Percentiles rank a stretch among this genome's conserved stretches.
Conservation (phyloP, 148 eudicot species). For the Pouteria glomerata region DNA sequence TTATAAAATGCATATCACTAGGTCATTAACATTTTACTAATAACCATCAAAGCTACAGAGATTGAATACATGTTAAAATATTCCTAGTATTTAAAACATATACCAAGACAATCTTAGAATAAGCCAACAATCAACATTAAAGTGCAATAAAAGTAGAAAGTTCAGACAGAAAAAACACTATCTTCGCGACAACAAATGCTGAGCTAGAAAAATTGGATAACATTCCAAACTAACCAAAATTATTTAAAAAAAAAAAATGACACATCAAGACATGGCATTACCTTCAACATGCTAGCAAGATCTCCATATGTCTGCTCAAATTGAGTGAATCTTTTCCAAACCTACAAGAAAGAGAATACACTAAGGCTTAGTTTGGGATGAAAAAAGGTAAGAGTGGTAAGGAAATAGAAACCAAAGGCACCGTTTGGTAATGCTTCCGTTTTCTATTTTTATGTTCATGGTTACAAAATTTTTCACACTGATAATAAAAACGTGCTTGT, state of each 20-base stretch:
- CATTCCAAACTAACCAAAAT: neutral
- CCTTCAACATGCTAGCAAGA: constrained; percentile 98
- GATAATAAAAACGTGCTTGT: too few relatives aligned
- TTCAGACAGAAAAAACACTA: neutral
- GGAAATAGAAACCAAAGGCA: too few relatives aligned
- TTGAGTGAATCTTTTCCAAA: constrained; percentile 86
- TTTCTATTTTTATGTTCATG: too few relatives aligned
- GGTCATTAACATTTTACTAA: too few relatives aligned
- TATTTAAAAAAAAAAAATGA: neutral
- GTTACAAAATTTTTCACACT: too few relatives aligned
- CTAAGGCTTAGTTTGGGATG: too few relatives aligned
- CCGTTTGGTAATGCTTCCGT: too few relatives aligned
- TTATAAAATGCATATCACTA: too few relatives aligned
- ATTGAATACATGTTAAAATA: neutral
- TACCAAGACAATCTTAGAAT: neutral
- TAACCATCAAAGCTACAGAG: too few relatives aligned
- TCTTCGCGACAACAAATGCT: neutral
- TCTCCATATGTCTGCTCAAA: constrained; percentile 99
- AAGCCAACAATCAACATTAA: neutral
- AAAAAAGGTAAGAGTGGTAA: too few relatives aligned
- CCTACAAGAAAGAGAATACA: too few relatives aligned
- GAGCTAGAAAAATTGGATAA: neutral
- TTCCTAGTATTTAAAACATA: neutral
- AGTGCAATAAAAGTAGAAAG: neutral
- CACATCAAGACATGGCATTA: constrained; percentile 19